Evolutionary conservation across 169 alveolate species (phyloP).

Genomic region (Plasmodium ovale): DNA sequence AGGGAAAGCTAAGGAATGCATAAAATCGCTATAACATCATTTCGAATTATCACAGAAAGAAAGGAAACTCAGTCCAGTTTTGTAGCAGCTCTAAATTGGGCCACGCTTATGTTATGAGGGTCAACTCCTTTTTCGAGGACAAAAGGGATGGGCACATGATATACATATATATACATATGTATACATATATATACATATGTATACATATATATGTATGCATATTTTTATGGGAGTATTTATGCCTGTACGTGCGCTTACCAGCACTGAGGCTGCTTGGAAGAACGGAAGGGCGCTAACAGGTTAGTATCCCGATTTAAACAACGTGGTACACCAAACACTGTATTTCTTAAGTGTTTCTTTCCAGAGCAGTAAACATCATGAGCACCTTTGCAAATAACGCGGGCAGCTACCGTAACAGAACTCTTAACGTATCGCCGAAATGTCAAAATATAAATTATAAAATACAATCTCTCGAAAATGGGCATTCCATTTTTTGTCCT

Average conservation of each 20-base stretch:
- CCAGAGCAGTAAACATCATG: background rate
- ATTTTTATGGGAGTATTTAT: too few species aligned
- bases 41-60: too few species aligned
- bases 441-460: conserved; percentile 35
- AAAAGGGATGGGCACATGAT: too few species aligned
- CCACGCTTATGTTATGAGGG: too few species aligned
- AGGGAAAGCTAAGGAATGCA: too few species aligned
- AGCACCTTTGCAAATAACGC: conserved; percentile 20
- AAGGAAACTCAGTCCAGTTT: too few species aligned
- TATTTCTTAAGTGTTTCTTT: background rate
- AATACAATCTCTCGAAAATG: background rate
- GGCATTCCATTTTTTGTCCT: conserved; percentile 26
- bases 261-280: background rate
- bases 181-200: background rate
- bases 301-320: background rate
- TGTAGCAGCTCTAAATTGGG: too few species aligned
- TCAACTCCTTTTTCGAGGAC: too few species aligned
- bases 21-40: too few species aligned
- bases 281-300: background rate
- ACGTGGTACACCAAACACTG: background rate
- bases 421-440: conserved; percentile 17
- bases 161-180: too few species aligned
- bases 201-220: background rate
- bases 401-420: conserved; percentile 26
- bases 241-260: background rate